Evolutionary conservation across 257 asterid genomes (phyloP), one percentile per base, ranked within the genome.

Genomic region (Primulina huaijiensis): DNA sequence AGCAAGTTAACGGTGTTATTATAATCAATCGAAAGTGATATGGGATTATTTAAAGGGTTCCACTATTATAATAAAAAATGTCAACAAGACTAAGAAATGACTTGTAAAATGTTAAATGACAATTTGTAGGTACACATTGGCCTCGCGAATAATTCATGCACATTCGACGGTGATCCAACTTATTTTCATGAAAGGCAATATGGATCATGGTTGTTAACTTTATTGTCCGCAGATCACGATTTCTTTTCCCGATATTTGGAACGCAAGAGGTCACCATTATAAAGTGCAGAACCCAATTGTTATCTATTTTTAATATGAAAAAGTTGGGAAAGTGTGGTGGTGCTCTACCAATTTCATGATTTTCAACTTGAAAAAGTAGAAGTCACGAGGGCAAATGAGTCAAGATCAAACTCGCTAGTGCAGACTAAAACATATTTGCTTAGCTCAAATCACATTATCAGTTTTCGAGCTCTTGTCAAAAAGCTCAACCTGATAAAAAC

Each of bases 1-100:
- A 72, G 68, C 75, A 78, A 75, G 72, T 50, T 12, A 1, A 3
- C 53, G 53, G 56, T 16, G 55, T 73, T 71, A 73, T 60, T 70
- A 14, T 69, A 52, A 69, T 69, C 17, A 62, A 68, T 37, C 63
- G 75, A 68, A 65, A 71, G 68, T 16, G 80, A 72, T 29, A 2
- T 9, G 10, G 66, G 69, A 43, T 72, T 55, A 2, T 50, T 68
- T n/a, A 35, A 69, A 59, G 20, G 62, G 17, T 19, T 23, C 66
- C 40, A 59, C 17, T 34, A 6, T 25, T 58, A 19, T 14, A 38
- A 30, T 59, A 6, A 16, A 43, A 38, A 2, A 43, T 12, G n/a
- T 12, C 3, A 3, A 43, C n/a, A 43, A 9, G 14, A 20, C 40
- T 20, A 65, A 37, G 29, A 31, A 65, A 65, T 20, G 29, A 9